A percentile compares a stretch with the other conserved stretches of the same genome.
These are phyloP conservation scores for Pseudoneurospora amorphoporcata DNA, from an alignment of 495 filamentous ascomycete species.

Conservation along the genomic window DNA sequence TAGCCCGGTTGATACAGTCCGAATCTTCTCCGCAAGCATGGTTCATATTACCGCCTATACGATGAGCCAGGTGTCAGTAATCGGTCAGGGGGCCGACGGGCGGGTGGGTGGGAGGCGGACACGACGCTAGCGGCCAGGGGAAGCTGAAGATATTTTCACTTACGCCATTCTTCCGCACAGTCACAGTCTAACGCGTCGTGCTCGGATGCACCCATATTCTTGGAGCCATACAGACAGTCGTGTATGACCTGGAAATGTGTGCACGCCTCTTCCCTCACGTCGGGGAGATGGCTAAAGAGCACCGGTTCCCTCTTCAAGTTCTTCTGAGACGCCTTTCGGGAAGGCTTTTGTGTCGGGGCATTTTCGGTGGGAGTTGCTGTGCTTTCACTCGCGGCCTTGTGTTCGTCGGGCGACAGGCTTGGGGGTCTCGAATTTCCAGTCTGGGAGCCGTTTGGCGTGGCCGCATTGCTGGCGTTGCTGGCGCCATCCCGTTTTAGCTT, in stretches of 20 bases:
- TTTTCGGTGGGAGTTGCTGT: slow-evolving; percentile 29
- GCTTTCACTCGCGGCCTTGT: slow-evolving; percentile 31
- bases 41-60: slow-evolving; percentile 61
- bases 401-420: slow-evolving; percentile 34
- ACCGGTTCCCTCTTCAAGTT: slow-evolving; percentile 45
- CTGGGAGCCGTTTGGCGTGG: slow-evolving; percentile 32
- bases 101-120: slow-evolving; percentile 3
- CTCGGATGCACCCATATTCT: slow-evolving; percentile 80
- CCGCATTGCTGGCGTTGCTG: slow-evolving; percentile 13
- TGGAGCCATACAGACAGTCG: slow-evolving; percentile 78
- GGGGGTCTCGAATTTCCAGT: slow-evolving; percentile 21
- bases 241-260: slow-evolving; percentile 69
- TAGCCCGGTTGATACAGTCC: slow-evolving; percentile 97
- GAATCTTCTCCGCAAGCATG: slow-evolving; percentile 91
- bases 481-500: slow-evolving; percentile 28
- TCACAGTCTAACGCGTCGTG: slow-evolving; percentile 90
- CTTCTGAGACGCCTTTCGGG: slow-evolving; percentile 67
- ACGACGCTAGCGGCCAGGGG: slow-evolving; percentile 1
- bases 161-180: slow-evolving; percentile 93
- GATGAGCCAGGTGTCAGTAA: neutral
- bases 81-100: slow-evolving; percentile 8
- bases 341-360: slow-evolving; percentile 53
- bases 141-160: slow-evolving; percentile 30
- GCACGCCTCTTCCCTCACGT: slow-evolving; percentile 66
- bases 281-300: slow-evolving; percentile 58